Evolutionary conservation across 768 basidiomycete species (phyloP), one percentile per base, ranked within the genome.

Genomic region (Crucibulum laeve): DNA sequence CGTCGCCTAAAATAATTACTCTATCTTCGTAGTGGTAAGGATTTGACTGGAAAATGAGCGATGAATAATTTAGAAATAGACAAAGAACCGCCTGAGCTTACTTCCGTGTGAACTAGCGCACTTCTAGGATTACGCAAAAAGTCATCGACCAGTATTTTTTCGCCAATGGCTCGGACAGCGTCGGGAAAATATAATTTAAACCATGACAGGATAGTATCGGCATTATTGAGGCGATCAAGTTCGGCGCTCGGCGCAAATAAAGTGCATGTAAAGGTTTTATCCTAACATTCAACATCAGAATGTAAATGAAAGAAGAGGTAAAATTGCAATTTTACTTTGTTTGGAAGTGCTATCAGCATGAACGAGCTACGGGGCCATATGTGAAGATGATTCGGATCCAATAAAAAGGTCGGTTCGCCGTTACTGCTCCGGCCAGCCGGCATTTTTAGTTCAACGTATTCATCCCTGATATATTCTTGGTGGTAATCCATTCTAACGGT

Each of bases 351-450:
- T 57, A 99, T 97, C 56, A 99, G 80, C 95, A 99, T 99, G 76
- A 98, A 98, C 37, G 92, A 91, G 65, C 93, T 90, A 60, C 95
- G 87, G 52, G 95, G 96, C 95, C 95, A 99, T 57, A 99, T 97
- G 70, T 99, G 95, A 53, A 99, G 83, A 65, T 98, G 89, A 64
- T 88, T 87, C 56, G 90, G 88, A 74, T 94, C 91, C 64, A 99
- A 84, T 46, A 82, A 71, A 71, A 87, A 98, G 21, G 69, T 71
- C 50, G 82, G 69, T 48, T 75, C 73, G 61, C 79, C 88, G 62
- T 71, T 67, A 55, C 59, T 57, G 63, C 76, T 76, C 59, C 67
- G 63, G 45, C 83, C 83, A 61, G 94, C 79, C 57, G 92, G 91
- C 80, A 99, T 91, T 71, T 86, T 90, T 47, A 98, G 77, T 72